Conservation (phyloP, 179 eudicot genomes). For the Silene noctiflora region DNA sequence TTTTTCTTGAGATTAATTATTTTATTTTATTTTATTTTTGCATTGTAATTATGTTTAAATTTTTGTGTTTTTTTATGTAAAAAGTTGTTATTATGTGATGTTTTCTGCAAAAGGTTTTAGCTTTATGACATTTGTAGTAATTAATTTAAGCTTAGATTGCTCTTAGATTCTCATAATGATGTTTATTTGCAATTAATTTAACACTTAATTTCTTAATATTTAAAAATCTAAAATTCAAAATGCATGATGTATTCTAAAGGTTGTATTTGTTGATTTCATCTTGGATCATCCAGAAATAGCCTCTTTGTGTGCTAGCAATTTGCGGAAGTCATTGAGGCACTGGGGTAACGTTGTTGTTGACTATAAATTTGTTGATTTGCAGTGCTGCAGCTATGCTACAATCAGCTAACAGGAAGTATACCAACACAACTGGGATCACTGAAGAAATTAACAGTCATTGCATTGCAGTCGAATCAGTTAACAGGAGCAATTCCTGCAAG, state of each 20-base stretch:
- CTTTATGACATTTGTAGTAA: conserved; percentile 3
- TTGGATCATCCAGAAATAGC: too few species aligned
- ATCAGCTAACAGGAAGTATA: conserved; percentile 71
- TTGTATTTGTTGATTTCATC: not conserved
- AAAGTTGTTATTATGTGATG: not conserved
- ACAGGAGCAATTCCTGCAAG: conserved; percentile 92
- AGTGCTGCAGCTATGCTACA: conserved; percentile 86
- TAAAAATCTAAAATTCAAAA: not conserved
- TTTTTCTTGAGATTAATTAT: not conserved
- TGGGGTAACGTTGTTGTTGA: not conserved
- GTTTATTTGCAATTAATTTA: too few species aligned
- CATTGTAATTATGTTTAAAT: not conserved
- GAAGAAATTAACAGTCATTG: conserved; percentile 69
- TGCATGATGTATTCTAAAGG: not conserved
- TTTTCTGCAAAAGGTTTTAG: conserved; percentile 6
- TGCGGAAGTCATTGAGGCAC: not conserved
- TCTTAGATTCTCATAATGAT: not conserved
- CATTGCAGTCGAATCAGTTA: conserved; percentile 67
- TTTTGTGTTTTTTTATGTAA: not conserved
- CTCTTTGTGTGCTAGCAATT: too few species aligned
- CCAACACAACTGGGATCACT: conserved; percentile 75
- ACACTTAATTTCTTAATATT: too few species aligned
- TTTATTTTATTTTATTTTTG: too few species aligned
- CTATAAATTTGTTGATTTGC: conserved; percentile 21
- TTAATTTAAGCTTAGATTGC: not conserved